These are phyloP conservation scores for Cercis canadensis DNA, from an alignment of 306 rosid species.

Conservation along the genomic window DNA sequence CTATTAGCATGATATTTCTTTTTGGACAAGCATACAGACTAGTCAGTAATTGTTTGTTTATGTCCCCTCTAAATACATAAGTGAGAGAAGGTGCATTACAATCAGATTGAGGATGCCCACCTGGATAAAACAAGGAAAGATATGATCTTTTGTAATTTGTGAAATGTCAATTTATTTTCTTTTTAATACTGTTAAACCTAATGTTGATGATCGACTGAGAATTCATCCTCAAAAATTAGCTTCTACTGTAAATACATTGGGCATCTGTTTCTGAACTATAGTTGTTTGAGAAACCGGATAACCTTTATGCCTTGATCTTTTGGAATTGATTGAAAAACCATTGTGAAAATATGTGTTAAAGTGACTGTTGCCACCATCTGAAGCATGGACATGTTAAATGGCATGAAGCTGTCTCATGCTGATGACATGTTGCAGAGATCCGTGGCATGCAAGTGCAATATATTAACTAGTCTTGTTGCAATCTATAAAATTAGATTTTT, in stretches of 20 bases:
- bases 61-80: background rate
- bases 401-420: too few species aligned
- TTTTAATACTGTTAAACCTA: too few species aligned
- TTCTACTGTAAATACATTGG: too few species aligned
- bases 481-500: background rate
- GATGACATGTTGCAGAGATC: too few species aligned
- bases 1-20: background rate
- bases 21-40: background rate
- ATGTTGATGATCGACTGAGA: too few species aligned
- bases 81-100: background rate
- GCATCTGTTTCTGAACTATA: slow-evolving; percentile 4
- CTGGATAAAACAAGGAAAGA: background rate
- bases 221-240: too few species aligned
- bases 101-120: background rate
- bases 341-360: background rate
- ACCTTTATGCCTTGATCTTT: background rate
- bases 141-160: background rate
- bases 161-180: too few species aligned
- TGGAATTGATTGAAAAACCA: background rate
- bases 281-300: slow-evolving; percentile 22
- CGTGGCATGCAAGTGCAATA: too few species aligned
- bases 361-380: too few species aligned
- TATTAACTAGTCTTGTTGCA: too few species aligned
- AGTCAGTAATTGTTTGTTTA: too few species aligned
- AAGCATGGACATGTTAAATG: too few species aligned